Conservation (phyloP, 805 yeast genomes). For the Monosporozyma servazzii region DNA sequence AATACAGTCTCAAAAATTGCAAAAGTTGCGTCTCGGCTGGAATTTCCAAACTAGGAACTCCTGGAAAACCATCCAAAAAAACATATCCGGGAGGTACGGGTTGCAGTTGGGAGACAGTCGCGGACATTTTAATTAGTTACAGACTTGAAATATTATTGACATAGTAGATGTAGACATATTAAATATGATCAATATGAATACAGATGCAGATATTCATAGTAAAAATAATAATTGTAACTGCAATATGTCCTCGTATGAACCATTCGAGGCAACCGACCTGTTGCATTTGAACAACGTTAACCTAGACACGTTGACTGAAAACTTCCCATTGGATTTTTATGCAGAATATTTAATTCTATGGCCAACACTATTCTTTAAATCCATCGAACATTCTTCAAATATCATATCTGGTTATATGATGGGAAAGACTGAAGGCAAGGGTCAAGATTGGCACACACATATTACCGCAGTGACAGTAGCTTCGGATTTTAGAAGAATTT, state of each 20-base stretch:
- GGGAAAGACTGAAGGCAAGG: constrained; percentile 91
- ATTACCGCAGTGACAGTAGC: constrained; percentile 92
- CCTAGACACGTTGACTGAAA: constrained; percentile 84
- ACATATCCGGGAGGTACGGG: neutral
- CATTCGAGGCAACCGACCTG: constrained; percentile 81
- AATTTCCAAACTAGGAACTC: neutral
- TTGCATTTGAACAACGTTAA: constrained; percentile 67
- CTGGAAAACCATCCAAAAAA: neutral
- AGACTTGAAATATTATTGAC: too few relatives aligned
- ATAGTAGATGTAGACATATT: too few relatives aligned
- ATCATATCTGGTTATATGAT: constrained; percentile 65
- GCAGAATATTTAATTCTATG: constrained; percentile 72
- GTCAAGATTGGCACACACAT: constrained; percentile 89
- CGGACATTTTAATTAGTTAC: too few relatives aligned
- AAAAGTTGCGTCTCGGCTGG: neutral
- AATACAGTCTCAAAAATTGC: neutral
- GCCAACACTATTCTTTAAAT: constrained; percentile 84
- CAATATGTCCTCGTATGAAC: constrained; percentile 75
- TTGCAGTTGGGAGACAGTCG: neutral
- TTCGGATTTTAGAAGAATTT: constrained; percentile 72
- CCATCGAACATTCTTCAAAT: constrained; percentile 25
- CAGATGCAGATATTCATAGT: neutral
- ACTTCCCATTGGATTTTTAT: constrained; percentile 77
- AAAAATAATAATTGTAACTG: too few relatives aligned
- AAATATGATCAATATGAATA: neutral